phyloP scores from a whole-genome alignment of 805 yeast species.

The Saccharomycopsis sp. region DNA sequence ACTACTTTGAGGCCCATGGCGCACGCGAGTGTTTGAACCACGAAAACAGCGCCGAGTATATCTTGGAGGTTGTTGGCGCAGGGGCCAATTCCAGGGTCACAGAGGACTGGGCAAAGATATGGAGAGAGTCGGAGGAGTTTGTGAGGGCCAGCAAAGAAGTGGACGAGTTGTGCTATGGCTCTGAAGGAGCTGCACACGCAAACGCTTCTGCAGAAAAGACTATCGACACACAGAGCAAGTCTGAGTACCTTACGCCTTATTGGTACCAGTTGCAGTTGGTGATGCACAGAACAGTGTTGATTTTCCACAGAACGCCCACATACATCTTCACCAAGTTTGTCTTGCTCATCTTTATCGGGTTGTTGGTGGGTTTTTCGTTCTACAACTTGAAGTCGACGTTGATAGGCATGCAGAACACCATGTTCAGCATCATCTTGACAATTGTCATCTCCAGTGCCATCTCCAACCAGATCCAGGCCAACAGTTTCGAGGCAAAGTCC shows the following conservation, averaged over 20 bases:
- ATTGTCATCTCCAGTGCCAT: constrained; percentile 47
- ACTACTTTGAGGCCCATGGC: constrained; percentile 60
- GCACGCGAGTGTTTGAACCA: constrained; percentile 49
- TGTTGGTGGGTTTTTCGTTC: constrained; percentile 70
- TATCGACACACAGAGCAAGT: constrained; percentile 11
- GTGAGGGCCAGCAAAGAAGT: constrained; percentile 47
- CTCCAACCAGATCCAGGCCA: constrained; percentile 54
- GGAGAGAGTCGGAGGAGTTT: constrained; percentile 42
- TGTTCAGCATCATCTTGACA: constrained; percentile 53
- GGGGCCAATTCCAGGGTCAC: constrained; percentile 56
- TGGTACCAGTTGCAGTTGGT: constrained; percentile 45
- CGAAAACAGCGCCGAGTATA: constrained; percentile 74
- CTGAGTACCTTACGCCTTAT: constrained; percentile 39
- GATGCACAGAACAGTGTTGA: constrained; percentile 54
- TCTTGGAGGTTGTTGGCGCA: constrained; percentile 70
- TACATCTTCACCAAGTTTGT: constrained; percentile 54
- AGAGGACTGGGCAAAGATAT: constrained; percentile 55
- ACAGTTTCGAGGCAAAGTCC: constrained; percentile 49
- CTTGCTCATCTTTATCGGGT: constrained; percentile 45
- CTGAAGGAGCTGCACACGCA: constrained; percentile 21
- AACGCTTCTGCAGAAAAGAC: constrained; percentile 26
- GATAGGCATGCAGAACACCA: constrained; percentile 69
- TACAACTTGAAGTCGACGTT: constrained; percentile 57
- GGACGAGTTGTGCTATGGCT: constrained; percentile 55
- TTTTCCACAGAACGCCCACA: constrained; percentile 54